Base-by-base conservation (phyloP, 139 green algal genomes). In the Micractinium conductrix region DNA sequence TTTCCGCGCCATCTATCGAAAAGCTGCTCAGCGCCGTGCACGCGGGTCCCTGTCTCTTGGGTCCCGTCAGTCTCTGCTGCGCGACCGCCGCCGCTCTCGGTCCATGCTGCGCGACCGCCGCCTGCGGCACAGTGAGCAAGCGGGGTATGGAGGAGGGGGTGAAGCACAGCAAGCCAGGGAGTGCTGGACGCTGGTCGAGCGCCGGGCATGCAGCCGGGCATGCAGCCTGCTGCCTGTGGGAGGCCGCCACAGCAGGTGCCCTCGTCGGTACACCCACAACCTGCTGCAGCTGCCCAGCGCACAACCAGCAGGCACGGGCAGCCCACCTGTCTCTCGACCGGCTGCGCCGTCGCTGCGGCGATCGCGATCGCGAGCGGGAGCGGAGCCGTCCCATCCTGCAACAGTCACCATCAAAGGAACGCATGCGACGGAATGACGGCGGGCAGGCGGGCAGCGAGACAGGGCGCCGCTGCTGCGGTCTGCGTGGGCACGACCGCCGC, bases 321-420 rank as follows among this genome's bases (percentile, higher is more conserved):
- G 48, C 16, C 10, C 48, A 58, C 48, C 73, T 43, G 45, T 71
- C 44, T 74, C 53, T 69, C 45, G 74, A 69, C 30, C 50, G 55
- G 53, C 74, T 81, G 53, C 74, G 74, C 43, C 53, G 74, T 24
- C 35, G 38, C n/a, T 53, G 70, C 45, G 74, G 74, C 37, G 74
- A 81, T 35, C 74, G 74, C 16, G 74, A 81, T 7, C 74, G 74
- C 8, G 74, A 79, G 44, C 45, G n/a, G n/a, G n/a, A n/a, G n/a
- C n/a, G n/a, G n/a, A n/a, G 73, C 44, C 28, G 44, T 12, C 73
- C 73, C 22, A 48, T 45, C 44, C 19, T 22, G 44, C 4, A n/a
- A 30, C 19, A 67, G 50, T 30, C 33, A 50, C n/a, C n/a, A n/a
- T n/a, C n/a, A n/a, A n/a, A n/a, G n/a, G n/a, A n/a, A n/a, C n/a